A percentile compares a stretch with the other conserved stretches of the same genome.
Conservation (phyloP, 2,329 filamentous ascomycete species). For the Beauveria sp. region DNA sequence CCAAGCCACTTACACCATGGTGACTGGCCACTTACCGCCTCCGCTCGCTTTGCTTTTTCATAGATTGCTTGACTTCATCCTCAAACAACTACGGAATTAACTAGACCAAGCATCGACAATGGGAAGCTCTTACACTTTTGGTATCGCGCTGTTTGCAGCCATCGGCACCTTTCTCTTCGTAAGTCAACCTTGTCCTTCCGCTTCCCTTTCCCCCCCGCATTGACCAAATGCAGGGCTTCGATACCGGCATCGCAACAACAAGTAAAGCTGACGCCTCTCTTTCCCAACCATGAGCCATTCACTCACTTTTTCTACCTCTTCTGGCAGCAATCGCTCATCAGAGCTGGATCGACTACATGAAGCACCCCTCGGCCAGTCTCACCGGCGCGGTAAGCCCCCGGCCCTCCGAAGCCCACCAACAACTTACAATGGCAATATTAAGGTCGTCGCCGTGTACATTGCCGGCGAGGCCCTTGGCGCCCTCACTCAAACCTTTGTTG, state of each 20-base stretch:
- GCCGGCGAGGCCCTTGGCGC: slow-evolving; percentile 51
- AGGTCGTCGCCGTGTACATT: slow-evolving; percentile 50
- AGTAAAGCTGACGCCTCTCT: slow-evolving; percentile 26
- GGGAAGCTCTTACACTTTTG: not conserved
- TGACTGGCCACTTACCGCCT: not conserved
- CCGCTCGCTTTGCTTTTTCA: too few relatives aligned
- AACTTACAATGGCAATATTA: not conserved
- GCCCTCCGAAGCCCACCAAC: not conserved
- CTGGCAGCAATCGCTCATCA: slow-evolving; percentile 46
- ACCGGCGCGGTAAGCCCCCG: slow-evolving; percentile 38
- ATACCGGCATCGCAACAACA: slow-evolving; percentile 53
- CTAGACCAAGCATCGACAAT: not conserved
- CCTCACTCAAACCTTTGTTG: slow-evolving; percentile 43
- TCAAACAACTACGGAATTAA: too few relatives aligned
- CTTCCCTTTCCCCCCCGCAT: not conserved
- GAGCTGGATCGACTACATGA: slow-evolving; percentile 54
- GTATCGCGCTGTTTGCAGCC: slow-evolving; percentile 47
- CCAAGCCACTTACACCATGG: not conserved
- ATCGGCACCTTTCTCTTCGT: slow-evolving; percentile 53
- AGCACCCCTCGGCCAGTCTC: slow-evolving; percentile 43
- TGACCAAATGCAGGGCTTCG: slow-evolving; percentile 38
- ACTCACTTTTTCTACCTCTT: too few relatives aligned
- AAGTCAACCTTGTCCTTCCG: slow-evolving; percentile 17
- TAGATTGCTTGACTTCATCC: too few relatives aligned
- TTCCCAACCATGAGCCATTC: too few relatives aligned